A percentile compares a stretch with the other conserved stretches of the same genome.
These are phyloP conservation scores for Citrus maxima DNA, from an alignment of 345 rosid genomes.

Conservation along the genomic window DNA sequence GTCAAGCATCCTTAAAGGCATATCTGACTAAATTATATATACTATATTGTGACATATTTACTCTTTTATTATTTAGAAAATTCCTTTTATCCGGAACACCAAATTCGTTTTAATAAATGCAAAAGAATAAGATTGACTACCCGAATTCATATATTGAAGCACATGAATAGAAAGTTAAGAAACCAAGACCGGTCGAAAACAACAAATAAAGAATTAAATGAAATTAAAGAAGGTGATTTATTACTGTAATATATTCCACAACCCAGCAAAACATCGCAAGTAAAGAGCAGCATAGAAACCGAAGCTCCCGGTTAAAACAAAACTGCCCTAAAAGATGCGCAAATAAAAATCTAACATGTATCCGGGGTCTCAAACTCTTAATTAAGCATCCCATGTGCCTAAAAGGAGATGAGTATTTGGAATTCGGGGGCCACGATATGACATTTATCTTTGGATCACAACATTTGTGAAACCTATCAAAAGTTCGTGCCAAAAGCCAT, in stretches of 20 bases:
- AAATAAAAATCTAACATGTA: neutral
- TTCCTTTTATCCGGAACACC: too few relatives aligned
- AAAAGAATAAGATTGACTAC: too few relatives aligned
- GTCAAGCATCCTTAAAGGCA: too few relatives aligned
- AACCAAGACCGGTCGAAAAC: too few relatives aligned
- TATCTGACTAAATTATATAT: too few relatives aligned
- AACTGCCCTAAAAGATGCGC: neutral
- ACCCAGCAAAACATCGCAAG: neutral
- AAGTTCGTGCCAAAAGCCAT: neutral
- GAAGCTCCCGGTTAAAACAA: neutral
- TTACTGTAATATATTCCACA: neutral
- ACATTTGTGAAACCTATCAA: neutral
- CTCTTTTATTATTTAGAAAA: too few relatives aligned
- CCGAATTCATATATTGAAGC: too few relatives aligned
- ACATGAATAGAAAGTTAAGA: too few relatives aligned
- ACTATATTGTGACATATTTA: too few relatives aligned
- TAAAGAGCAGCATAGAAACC: neutral
- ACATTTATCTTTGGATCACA: neutral
- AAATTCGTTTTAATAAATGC: too few relatives aligned
- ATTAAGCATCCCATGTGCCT: conserved; percentile 12
- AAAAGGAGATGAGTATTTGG: neutral
- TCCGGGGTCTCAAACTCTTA: neutral
- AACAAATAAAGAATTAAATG: too few relatives aligned
- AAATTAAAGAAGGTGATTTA: neutral
- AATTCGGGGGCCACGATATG: neutral